phyloP scores from a whole-genome alignment of 108 stramenopile genomes.

The Skeletonema menzelii region DNA sequence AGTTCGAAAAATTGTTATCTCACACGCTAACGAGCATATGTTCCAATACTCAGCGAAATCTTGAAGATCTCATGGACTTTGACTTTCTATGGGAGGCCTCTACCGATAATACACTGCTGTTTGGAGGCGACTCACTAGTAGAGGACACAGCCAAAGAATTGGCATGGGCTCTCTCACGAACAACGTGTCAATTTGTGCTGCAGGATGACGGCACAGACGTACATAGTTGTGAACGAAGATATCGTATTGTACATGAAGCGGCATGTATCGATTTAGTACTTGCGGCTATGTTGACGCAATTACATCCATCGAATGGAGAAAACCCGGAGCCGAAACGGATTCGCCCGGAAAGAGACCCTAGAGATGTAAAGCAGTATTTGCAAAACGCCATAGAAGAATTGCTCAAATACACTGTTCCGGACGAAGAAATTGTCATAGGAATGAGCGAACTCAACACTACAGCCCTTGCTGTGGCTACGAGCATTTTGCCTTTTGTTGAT shows the following conservation, averaged over 20 bases:
- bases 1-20: slow-evolving; percentile 5
- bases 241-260: not conserved
- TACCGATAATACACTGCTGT: not conserved
- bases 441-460: not conserved
- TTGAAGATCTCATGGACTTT: slow-evolving; percentile 14
- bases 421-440: not conserved
- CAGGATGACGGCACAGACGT: not conserved
- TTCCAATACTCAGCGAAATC: slow-evolving; percentile 1
- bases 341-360: not conserved
- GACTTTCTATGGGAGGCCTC: slow-evolving; percentile 8
- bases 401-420: not conserved
- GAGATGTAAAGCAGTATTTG: not conserved
- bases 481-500: not conserved
- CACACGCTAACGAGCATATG: not conserved
- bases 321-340: not conserved
- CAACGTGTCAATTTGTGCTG: not conserved
- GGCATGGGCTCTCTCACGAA: slow-evolving; percentile 5
- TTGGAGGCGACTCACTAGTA: not conserved
- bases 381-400: not conserved
- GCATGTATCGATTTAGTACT: slow-evolving; percentile 13
- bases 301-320: not conserved
- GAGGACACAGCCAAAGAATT: slow-evolving; percentile 8
- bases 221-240: slow-evolving; percentile 9
- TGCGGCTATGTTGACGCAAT: not conserved
- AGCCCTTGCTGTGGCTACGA: not conserved